Percentiles rank a stretch among this genome's conserved stretches.
These are phyloP conservation scores for Ceratocystis colombiana DNA, from an alignment of 2,329 filamentous ascomycete genomes.

Conservation along the genomic window DNA sequence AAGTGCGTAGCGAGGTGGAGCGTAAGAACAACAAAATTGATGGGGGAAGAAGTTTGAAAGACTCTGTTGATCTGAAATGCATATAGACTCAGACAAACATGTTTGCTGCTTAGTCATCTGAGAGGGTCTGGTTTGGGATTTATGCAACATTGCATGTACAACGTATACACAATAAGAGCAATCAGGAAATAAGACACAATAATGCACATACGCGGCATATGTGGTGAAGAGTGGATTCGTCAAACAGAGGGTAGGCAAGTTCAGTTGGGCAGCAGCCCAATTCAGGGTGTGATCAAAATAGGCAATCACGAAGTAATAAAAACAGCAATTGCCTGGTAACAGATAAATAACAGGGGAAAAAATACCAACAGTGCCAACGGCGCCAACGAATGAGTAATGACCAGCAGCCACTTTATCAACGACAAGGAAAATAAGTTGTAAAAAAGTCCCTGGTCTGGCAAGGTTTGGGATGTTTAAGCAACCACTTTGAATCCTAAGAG, in stretches of 20 bases:
- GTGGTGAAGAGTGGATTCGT: conserved; percentile 8
- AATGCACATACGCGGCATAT: neutral
- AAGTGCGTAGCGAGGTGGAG: neutral
- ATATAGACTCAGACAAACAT: too few relatives aligned
- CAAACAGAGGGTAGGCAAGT: neutral
- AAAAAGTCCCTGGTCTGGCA: too few relatives aligned
- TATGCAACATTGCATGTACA: neutral
- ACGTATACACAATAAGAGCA: neutral
- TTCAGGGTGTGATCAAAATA: neutral
- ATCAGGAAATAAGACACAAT: neutral
- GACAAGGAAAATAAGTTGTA: too few relatives aligned
- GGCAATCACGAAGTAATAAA: neutral
- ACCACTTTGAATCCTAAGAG: conserved; percentile 10
- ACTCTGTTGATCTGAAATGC: too few relatives aligned
- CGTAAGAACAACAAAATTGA: too few relatives aligned
- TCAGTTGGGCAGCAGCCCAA: neutral
- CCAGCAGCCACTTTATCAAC: too few relatives aligned
- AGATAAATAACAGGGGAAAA: neutral
- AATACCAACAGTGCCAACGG: neutral
- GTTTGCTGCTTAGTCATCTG: neutral
- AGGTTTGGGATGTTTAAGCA: neutral
- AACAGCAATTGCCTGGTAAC: neutral
- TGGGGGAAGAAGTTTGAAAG: too few relatives aligned
- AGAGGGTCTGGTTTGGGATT: neutral
- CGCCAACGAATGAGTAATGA: too few relatives aligned